phyloP scores from a whole-genome alignment of 345 rosid genomes.

The Viola odorata region DNA sequence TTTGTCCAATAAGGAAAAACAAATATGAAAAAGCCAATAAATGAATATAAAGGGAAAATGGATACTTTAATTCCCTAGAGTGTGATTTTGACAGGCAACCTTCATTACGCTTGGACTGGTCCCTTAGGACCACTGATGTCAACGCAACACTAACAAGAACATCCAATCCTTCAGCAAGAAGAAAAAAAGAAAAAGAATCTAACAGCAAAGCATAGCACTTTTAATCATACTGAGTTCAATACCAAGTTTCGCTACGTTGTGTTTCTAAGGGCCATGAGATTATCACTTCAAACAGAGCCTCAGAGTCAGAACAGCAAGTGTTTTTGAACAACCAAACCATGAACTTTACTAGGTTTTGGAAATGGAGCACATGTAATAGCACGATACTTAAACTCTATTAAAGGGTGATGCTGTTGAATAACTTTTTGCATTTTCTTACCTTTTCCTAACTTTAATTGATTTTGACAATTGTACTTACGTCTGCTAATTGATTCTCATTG shows the following conservation, averaged over 20 bases:
- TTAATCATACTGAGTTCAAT: not conserved
- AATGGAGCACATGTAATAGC: not conserved
- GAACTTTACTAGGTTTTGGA: not conserved
- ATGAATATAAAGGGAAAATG: slow-evolving; percentile 6
- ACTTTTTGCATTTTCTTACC: not conserved
- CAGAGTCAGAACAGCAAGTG: not conserved
- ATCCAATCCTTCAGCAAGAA: slow-evolving; percentile 7
- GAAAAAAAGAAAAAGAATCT: not conserved
- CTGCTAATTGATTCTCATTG: no score
- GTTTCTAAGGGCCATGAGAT: not conserved
- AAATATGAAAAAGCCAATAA: not conserved
- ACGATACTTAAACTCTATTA: not conserved
- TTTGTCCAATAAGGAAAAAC: slow-evolving; percentile 5
- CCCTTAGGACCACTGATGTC: slow-evolving; percentile 14
- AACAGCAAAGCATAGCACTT: slow-evolving; percentile 1
- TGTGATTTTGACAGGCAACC: slow-evolving; percentile 23
- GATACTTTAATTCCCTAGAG: slow-evolving; percentile 14
- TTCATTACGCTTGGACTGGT: not conserved
- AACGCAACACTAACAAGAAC: slow-evolving; percentile 2
- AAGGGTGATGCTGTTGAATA: not conserved
- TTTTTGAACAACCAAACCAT: not conserved
- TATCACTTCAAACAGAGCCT: slow-evolving; percentile 4
- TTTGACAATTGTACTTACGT: not conserved
- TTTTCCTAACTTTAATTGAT: not conserved
- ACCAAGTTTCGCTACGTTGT: not conserved